Evolutionary conservation across 495 filamentous ascomycete species (phyloP), one percentile per base, ranked within the genome.

Genomic region (Neurospora discreta): DNA sequence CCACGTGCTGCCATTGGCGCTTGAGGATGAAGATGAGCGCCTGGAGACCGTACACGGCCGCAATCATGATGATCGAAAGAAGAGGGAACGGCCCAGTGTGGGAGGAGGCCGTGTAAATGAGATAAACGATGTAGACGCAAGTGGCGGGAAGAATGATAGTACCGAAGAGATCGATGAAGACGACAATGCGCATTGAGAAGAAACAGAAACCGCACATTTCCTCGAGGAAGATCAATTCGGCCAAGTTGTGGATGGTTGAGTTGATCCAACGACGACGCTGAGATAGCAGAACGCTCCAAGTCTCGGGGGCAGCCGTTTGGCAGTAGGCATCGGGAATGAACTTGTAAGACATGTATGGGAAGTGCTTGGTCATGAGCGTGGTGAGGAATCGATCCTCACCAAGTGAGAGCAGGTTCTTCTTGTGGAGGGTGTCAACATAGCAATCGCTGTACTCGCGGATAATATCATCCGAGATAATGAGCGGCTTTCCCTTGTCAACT

Each of bases 211-310:
- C 95, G 78, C 95, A 99, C 79, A 99, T 89, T 75, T 99, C 92
- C 76, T 92, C 88, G 44, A 99, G 85, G 73, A 89, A 89, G 73
- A 97, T 90, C 77, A 98, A 82, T 81, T 99, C 95, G 18, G 88
- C 90, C 76, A 99, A 79, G 77, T 99, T 99, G 86, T 99, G 95
- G 69, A 99, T 88, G 30, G 95, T 99, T 3, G 95, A 98, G 81
- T 99, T 99, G 82, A 99, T 99, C 95, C 95, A 99, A 70, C 95
- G 89, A 82, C 95, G 93, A 81, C 95, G 87, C 81, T 99, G 95
- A 23, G 95, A 99, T 30, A 99, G 84, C 73, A 98, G 84, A 46
- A 99, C 92, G 76, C 88, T 90, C 93, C 94, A 99, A 20, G 89
- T 91, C 76, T 98, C 94, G 23, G 95, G 95, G 1, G 96, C 95